Conservation (phyloP, 805 yeast species). For the Kodamaea jinghongensis region DNA sequence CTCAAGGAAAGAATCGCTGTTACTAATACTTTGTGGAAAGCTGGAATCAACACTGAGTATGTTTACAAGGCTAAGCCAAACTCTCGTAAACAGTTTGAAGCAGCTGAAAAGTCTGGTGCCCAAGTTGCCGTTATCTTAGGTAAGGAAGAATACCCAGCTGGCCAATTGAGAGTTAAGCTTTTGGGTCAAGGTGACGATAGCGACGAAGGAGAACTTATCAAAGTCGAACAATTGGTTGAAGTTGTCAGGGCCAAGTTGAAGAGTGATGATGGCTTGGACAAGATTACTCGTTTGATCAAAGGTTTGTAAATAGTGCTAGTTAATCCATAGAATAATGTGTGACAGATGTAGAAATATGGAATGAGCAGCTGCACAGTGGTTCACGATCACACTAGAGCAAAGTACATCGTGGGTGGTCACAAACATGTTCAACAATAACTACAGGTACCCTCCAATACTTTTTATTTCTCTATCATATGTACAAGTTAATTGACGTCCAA, state of each 20-base stretch:
- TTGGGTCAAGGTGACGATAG: slow-evolving; percentile 83
- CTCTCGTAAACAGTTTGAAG: slow-evolving; percentile 94
- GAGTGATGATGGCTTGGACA: slow-evolving; percentile 57
- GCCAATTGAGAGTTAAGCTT: slow-evolving; percentile 79
- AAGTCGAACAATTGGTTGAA: slow-evolving; percentile 55
- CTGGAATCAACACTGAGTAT: slow-evolving; percentile 88
- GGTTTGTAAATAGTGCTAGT: slow-evolving; percentile 44
- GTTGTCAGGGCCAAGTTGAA: slow-evolving; percentile 41
- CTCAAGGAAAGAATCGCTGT: slow-evolving; percentile 87
- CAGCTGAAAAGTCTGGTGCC: slow-evolving; percentile 94
- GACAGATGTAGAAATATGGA: no score
- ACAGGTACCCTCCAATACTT: no score
- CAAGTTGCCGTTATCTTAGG: slow-evolving; percentile 90
- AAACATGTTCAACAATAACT: no score
- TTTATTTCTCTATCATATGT: background rate
- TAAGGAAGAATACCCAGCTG: slow-evolving; percentile 85
- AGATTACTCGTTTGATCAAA: slow-evolving; percentile 59
- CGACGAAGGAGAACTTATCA: slow-evolving; percentile 81
- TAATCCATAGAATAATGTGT: no score
- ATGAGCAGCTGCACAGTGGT: no score
- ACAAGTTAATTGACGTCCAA: slow-evolving; percentile 9
- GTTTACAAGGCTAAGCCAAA: slow-evolving; percentile 92
- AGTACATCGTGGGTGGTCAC: no score
- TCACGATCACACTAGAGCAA: no score
- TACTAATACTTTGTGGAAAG: slow-evolving; percentile 79